These are phyloP conservation scores for Taphrina sp. DNA, from an alignment of 1,139 yeast genomes.

Conservation along the genomic window DNA sequence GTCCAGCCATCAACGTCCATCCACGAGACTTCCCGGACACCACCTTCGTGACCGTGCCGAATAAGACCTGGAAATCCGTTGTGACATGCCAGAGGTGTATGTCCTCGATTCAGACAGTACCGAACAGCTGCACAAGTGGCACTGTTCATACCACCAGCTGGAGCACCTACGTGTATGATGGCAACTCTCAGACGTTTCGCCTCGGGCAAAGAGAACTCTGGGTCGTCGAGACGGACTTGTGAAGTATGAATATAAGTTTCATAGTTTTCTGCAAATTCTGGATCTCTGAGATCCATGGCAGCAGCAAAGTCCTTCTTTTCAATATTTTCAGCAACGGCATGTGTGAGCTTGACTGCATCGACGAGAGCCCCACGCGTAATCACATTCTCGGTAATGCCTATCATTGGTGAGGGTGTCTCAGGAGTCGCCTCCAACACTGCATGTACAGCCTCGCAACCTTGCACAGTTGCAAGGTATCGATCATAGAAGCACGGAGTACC, in stretches of 20 bases:
- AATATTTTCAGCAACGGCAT: constrained; percentile 84
- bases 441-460: constrained; percentile 95
- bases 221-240: constrained; percentile 37
- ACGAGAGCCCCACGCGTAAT: constrained; percentile 78
- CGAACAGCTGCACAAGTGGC: constrained; percentile 89
- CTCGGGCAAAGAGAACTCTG: constrained; percentile 35
- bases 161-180: constrained; percentile 89
- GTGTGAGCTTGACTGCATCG: constrained; percentile 83
- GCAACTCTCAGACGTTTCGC: constrained; percentile 58
- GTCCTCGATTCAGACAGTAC: constrained; percentile 88
- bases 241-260: constrained; percentile 51
- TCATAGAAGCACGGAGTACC: constrained; percentile 96
- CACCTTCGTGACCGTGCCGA: constrained; percentile 56
- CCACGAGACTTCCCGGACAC: constrained; percentile 75
- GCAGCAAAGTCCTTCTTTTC: constrained; percentile 71
- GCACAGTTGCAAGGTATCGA: constrained; percentile 84
- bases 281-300: constrained; percentile 83
- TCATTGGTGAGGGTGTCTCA: constrained; percentile 91
- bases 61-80: constrained; percentile 92
- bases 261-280: constrained; percentile 77
- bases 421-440: constrained; percentile 88
- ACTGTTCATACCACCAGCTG: constrained; percentile 94
- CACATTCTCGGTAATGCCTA: constrained; percentile 83
- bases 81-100: constrained; percentile 78
- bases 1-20: constrained; percentile 87